These are phyloP conservation scores for Dactylis glomerata DNA, from an alignment of 176 grass and related monocot species.

Conservation along the genomic window DNA sequence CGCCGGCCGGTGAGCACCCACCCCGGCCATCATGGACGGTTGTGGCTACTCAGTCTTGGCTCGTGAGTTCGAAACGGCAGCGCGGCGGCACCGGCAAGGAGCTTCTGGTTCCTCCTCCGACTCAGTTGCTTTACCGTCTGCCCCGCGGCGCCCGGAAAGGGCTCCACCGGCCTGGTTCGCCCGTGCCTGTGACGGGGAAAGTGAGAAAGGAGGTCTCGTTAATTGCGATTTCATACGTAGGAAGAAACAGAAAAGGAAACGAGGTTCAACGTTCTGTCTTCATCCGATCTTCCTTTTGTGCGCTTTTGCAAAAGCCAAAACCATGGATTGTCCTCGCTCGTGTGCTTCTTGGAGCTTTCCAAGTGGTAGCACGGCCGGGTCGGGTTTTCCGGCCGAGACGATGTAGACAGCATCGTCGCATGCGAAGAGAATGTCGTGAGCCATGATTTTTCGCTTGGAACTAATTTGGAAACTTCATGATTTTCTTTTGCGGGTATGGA, in stretches of 20 bases:
- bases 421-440: slow-evolving; percentile 5
- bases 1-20: slow-evolving; percentile 25
- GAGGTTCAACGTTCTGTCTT: not conserved
- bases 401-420: slow-evolving; percentile 4
- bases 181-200: not conserved
- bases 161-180: not conserved
- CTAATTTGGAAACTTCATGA: no score
- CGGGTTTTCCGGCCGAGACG: slow-evolving; percentile 14
- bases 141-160: not conserved
- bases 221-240: not conserved
- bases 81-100: not conserved
- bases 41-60: not conserved
- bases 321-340: not conserved
- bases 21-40: not conserved
- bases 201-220: not conserved
- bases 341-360: not conserved
- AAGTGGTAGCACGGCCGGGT: not conserved
- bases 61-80: not conserved
- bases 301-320: slow-evolving; percentile 7
- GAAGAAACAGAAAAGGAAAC: not conserved
- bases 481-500: no score
- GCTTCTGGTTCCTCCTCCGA: not conserved
- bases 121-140: not conserved
- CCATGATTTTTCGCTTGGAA: not conserved
- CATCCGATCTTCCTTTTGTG: not conserved